Conservation (phyloP, 2,329 filamentous ascomycete genomes). For the Exophiala spinifera region DNA sequence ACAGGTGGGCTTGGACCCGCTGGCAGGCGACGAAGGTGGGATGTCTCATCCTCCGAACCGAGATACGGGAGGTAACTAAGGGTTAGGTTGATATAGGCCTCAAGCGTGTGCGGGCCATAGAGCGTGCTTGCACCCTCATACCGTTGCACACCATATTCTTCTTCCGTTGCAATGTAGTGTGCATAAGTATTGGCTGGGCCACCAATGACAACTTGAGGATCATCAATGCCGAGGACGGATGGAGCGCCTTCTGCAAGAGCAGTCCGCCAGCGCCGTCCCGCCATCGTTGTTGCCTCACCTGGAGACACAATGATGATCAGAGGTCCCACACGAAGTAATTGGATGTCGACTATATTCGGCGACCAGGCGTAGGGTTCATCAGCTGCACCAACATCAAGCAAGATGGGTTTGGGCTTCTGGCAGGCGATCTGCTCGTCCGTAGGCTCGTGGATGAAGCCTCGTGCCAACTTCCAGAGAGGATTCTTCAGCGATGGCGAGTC, state of each 20-base stretch:
- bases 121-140: conserved; percentile 95
- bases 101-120: conserved; percentile 76
- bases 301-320: conserved; percentile 79
- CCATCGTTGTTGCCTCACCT: conserved; percentile 90
- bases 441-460: conserved; percentile 68
- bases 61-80: conserved; percentile 69
- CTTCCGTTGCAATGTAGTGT: conserved; percentile 73
- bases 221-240: conserved; percentile 48
- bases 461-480: conserved; percentile 76
- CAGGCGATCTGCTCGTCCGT: conserved; percentile 68
- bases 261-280: conserved; percentile 78
- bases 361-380: conserved; percentile 77
- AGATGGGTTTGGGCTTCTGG: conserved; percentile 76
- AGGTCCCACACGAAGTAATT: conserved; percentile 79
- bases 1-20: conserved; percentile 68
- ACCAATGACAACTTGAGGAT: conserved; percentile 75
- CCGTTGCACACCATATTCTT: conserved; percentile 79
- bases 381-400: conserved; percentile 86
- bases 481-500: conserved; percentile 66
- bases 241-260: conserved; percentile 59
- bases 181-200: conserved; percentile 89
- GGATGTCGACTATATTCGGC: conserved; percentile 87
- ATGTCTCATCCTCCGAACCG: conserved; percentile 31
- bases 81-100: conserved; percentile 84
- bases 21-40: conserved; percentile 44